Evolutionary conservation across 2,329 filamentous ascomycete species (phyloP).

Genomic region (Colletotrichum coccodes): DNA sequence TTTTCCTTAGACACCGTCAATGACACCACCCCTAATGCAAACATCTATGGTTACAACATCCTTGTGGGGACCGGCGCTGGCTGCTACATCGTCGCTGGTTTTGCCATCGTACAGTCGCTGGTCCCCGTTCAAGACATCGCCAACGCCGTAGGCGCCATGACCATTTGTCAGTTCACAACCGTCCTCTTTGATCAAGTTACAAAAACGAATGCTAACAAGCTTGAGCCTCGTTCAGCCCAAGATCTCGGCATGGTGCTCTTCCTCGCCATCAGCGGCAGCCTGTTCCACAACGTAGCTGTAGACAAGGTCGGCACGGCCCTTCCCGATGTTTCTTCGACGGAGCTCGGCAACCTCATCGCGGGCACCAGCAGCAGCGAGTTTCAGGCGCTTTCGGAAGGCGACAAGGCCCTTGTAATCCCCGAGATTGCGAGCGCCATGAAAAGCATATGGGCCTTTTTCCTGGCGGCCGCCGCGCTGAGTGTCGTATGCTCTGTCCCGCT

Average conservation of each 20-base stretch:
- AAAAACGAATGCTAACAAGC: too few relatives aligned
- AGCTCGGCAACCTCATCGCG: background rate
- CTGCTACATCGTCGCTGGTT: slow-evolving; percentile 46
- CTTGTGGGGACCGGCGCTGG: slow-evolving; percentile 53
- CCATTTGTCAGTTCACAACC: slow-evolving; percentile 39
- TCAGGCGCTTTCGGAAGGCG: background rate
- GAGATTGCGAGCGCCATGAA: background rate
- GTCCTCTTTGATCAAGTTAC: too few relatives aligned
- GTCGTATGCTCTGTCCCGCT: background rate
- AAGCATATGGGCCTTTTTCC: background rate
- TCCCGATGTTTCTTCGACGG: background rate
- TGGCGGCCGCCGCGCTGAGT: background rate
- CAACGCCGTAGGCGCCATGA: slow-evolving; percentile 47
- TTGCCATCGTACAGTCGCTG: slow-evolving; percentile 47
- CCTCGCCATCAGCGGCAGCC: background rate
- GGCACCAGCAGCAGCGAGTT: background rate
- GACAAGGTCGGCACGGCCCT: background rate
- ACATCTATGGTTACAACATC: slow-evolving; percentile 47
- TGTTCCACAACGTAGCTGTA: background rate
- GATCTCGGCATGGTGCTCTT: background rate
- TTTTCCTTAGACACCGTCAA: slow-evolving; percentile 38
- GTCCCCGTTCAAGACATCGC: slow-evolving; percentile 43
- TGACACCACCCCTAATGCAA: slow-evolving; percentile 36
- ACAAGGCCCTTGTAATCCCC: background rate
- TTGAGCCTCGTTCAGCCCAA: too few relatives aligned